phyloP scores from a whole-genome alignment of 2,329 filamentous ascomycete genomes.

The Fusarium siculi region DNA sequence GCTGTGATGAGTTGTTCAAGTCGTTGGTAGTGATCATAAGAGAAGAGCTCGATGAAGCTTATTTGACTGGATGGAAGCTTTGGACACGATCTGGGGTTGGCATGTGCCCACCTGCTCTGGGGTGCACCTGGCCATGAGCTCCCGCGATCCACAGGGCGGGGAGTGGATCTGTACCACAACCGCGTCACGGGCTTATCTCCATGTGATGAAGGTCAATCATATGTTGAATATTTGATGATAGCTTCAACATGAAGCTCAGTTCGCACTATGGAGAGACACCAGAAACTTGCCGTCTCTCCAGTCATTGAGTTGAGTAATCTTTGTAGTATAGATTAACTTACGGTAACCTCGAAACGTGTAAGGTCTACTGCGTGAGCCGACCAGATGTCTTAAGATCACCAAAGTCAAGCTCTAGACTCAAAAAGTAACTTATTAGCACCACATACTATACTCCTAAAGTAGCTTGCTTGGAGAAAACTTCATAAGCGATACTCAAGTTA shows the following conservation, averaged over 20 bases:
- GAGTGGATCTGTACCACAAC: slow-evolving; percentile 27
- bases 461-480: background rate
- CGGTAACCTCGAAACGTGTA: background rate
- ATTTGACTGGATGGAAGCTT: slow-evolving; percentile 6
- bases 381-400: background rate
- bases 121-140: slow-evolving; percentile 38
- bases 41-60: slow-evolving; percentile 18
- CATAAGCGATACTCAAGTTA: background rate
- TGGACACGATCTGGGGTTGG: slow-evolving; percentile 33
- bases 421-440: background rate
- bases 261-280: no score
- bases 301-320: background rate
- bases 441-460: background rate
- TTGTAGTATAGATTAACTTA: background rate
- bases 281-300: accelerated
- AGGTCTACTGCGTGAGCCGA: background rate
- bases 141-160: slow-evolving; percentile 29
- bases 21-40: background rate
- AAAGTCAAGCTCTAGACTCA: background rate
- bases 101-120: slow-evolving; percentile 33
- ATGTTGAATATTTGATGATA: background rate
- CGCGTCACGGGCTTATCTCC: slow-evolving; percentile 30
- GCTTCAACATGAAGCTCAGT: background rate
- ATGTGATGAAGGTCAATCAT: slow-evolving; percentile 24
- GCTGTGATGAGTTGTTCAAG: background rate